These are phyloP conservation scores for Cynara cardunculus DNA, from an alignment of 129 eudicot species.

Conservation along the genomic window DNA sequence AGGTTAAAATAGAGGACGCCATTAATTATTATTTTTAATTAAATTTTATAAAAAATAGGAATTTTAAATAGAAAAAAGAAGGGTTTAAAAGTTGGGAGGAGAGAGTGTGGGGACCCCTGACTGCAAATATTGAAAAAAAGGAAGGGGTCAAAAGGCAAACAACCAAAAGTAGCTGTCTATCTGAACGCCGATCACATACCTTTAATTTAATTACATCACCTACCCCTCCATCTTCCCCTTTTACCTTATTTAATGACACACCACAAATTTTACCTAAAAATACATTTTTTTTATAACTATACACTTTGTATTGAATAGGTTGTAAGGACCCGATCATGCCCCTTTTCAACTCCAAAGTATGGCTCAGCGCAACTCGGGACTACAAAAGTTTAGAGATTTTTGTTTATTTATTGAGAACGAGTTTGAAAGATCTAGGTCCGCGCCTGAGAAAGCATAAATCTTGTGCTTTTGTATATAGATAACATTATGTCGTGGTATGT, in stretches of 20 bases:
- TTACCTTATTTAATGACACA: constrained; percentile 29
- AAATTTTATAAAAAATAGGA: background rate
- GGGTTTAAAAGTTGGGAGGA: background rate
- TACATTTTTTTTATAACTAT: no score
- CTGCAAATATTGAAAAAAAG: constrained; percentile 23
- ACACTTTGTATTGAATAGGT: no score
- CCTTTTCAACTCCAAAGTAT: no score
- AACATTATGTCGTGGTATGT: no score
- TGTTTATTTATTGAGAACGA: no score
- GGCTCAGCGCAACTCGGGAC: no score
- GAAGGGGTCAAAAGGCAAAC: constrained; percentile 24
- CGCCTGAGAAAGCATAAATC: no score
- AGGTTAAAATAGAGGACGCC: background rate
- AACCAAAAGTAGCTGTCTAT: constrained; percentile 16
- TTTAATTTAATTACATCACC: constrained; percentile 43
- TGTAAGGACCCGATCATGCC: no score
- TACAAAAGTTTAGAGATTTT: no score
- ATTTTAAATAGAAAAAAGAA: background rate
- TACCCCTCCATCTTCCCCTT: constrained; percentile 39
- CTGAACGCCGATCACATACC: constrained; percentile 14
- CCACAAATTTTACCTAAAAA: background rate
- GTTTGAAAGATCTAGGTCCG: no score
- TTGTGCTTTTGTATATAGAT: no score
- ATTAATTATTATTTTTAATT: background rate
- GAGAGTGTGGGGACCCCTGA: constrained; percentile 11